Evolutionary conservation across 352 stramenopile genomes (phyloP), one percentile per base, ranked within the genome.

Genomic region (Globisporangium cylindrosporum): DNA sequence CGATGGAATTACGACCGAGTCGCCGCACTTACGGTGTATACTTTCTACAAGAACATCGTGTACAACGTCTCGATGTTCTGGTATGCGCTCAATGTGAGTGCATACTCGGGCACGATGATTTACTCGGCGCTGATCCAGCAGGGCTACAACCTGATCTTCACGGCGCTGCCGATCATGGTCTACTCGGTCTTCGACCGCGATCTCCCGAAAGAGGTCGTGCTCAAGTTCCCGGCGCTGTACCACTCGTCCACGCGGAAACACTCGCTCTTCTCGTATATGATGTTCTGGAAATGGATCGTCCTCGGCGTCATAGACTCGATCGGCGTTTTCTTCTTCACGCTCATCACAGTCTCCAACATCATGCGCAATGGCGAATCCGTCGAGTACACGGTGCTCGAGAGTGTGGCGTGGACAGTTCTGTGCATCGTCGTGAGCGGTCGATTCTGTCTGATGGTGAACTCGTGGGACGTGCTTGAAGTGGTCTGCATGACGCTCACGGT

Each of bases 61-160:
- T 95, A 98, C 72, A 93, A 90, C 58, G 74, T 98, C 10, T 82
- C 84, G 54, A 88, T 98, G 80, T 98, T 97, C 65, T 97, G 85
- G 79, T 97, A 95, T 73, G 87, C 78, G 18, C 68, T 96, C 66
- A 80, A 68, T 54, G 90, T 87, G 27, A 97, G 90, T 27, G 96
- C 87, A 51, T 98, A 97, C 71, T 99, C 93, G 14, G 97, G 89
- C 25, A 87, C 84, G 36, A 93, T 93, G 81, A 73, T 95, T 73
- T 93, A 97, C 69, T 85, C 87, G 48, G 86, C 82, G 14, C 80
- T 94, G 18, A 88, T 96, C 49, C 91, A 96, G 65, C 89, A 96
- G 61, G 80, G 94, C 27, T 98, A 98, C 74, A 99, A 99, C 72
- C 90, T 99, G 57, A 87, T 98, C 55, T 98, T 96, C 69, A 99